These are phyloP conservation scores for Helianthus tuberosus DNA, from an alignment of 129 eudicot species.

Conservation along the genomic window DNA sequence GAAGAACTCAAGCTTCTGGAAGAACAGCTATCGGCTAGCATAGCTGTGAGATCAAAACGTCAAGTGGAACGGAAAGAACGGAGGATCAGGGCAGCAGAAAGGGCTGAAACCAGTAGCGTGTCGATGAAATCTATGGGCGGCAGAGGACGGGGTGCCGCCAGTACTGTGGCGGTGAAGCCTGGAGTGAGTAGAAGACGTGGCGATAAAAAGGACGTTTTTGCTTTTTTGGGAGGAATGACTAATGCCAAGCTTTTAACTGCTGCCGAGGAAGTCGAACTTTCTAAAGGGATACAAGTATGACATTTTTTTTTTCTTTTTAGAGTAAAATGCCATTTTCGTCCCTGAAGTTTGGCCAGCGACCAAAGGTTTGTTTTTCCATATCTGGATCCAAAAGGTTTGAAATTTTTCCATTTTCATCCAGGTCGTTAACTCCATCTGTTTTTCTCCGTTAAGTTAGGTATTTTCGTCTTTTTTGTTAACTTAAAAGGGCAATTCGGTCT, in stretches of 20 bases:
- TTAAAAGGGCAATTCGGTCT: too few relatives aligned
- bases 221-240: constrained; percentile 71
- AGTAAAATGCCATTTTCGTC: too few relatives aligned
- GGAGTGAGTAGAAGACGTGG: constrained; percentile 57
- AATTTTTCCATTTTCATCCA: too few relatives aligned
- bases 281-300: constrained; percentile 87
- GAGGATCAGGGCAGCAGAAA: constrained; percentile 76
- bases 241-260: constrained; percentile 77
- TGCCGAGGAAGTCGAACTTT: constrained; percentile 72
- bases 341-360: too few relatives aligned
- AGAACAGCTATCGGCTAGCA: constrained; percentile 51
- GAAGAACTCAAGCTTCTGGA: constrained; percentile 77
- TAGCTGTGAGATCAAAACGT: constrained; percentile 83
- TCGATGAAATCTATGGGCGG: constrained; percentile 50
- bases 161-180: constrained; percentile 53
- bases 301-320: not conserved
- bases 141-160: constrained; percentile 41
- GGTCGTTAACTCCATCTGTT: too few relatives aligned
- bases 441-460: too few relatives aligned
- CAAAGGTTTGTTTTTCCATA: too few relatives aligned
- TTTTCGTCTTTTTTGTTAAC: too few relatives aligned
- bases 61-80: constrained; percentile 74
- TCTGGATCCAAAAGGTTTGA: too few relatives aligned
- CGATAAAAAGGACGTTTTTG: constrained; percentile 73
- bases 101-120: constrained; percentile 61